phyloP scores from a whole-genome alignment of 2,329 filamentous ascomycete genomes.

The Corynespora cassiicola region DNA sequence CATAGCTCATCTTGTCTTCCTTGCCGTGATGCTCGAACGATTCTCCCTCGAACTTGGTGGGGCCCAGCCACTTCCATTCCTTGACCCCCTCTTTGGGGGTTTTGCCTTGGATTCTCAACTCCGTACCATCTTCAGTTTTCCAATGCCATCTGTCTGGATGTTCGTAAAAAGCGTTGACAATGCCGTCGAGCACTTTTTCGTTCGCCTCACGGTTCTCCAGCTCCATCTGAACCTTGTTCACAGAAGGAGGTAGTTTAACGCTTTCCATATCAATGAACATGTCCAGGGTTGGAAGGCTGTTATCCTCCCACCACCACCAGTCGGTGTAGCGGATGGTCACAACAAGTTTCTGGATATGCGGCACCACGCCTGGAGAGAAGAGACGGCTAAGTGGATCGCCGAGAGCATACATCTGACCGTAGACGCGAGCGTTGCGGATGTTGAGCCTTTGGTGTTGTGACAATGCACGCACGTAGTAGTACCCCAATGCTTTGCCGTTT shows the following conservation, averaged over 20 bases:
- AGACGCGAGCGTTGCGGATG: conserved; percentile 8
- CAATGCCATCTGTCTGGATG: conserved; percentile 6
- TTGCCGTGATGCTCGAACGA: conserved; percentile 11
- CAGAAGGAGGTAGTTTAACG: conserved; percentile 11
- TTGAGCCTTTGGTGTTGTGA: conserved; percentile 2
- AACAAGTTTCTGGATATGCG: no score
- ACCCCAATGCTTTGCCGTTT: background rate
- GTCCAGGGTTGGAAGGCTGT: conserved; percentile 74
- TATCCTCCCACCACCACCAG: conserved; percentile 83
- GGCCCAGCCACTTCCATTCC: conserved; percentile 18
- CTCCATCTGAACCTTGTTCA: conserved; percentile 18
- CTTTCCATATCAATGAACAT: conserved; percentile 4
- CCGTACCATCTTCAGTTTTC: conserved; percentile 12
- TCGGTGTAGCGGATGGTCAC: conserved; percentile 59
- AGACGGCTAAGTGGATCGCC: background rate
- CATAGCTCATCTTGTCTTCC: conserved; percentile 13
- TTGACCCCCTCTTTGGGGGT: conserved; percentile 6
- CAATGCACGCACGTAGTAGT: background rate
- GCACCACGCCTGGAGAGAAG: conserved; percentile 43
- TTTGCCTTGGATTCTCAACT: conserved; percentile 3
- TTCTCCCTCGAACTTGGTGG: conserved; percentile 10
- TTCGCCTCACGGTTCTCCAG: conserved; percentile 23
- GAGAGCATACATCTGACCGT: conserved; percentile 11
- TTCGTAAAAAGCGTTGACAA: conserved; percentile 10
- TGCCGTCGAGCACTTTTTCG: conserved; percentile 17